These are phyloP conservation scores for Laguncularia racemosa DNA, from an alignment of 345 rosid species.

Conservation along the genomic window DNA sequence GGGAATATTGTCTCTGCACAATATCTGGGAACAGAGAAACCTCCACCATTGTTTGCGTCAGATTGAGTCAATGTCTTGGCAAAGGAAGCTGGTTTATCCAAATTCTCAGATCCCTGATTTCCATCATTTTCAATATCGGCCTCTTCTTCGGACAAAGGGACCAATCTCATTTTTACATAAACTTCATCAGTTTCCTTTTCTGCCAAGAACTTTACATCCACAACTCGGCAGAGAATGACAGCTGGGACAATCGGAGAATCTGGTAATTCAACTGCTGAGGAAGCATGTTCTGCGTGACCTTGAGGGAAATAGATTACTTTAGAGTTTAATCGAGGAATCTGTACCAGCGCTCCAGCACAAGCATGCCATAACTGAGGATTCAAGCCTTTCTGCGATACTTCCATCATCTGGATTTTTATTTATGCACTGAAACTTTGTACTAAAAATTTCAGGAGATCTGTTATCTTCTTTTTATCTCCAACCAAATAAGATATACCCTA, in stretches of 20 bases:
- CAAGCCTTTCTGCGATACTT: constrained; percentile 42
- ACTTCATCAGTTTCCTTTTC: constrained; percentile 86
- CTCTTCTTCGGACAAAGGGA: constrained; percentile 35
- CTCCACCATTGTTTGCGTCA: constrained; percentile 98
- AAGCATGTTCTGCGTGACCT: constrained; percentile 83
- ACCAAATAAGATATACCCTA: too few species aligned
- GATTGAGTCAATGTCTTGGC: constrained; percentile 92
- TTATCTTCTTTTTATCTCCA: too few species aligned
- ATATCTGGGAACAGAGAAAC: constrained; percentile 93
- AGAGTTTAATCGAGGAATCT: constrained; percentile 65
- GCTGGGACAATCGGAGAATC: constrained; percentile 44
- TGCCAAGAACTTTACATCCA: constrained; percentile 66
- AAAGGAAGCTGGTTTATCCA: constrained; percentile 77
- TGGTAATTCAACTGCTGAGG: constrained; percentile 47
- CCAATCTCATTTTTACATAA: constrained; percentile 50
- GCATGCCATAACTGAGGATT: constrained; percentile 98
- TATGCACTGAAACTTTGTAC: too few species aligned
- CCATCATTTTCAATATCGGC: constrained; percentile 24
- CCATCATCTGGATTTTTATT: constrained; percentile 22
- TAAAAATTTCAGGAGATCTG: too few species aligned
- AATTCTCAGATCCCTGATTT: constrained; percentile 21
- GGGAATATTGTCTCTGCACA: constrained; percentile 98
- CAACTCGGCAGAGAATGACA: constrained; percentile 51
- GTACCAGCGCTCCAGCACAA: constrained; percentile 94
- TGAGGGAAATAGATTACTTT: constrained; percentile 81